A percentile compares a stretch with the other conserved stretches of the same genome.
Conservation (phyloP, 257 asterid genomes). For the Solanum tacnaense region DNA sequence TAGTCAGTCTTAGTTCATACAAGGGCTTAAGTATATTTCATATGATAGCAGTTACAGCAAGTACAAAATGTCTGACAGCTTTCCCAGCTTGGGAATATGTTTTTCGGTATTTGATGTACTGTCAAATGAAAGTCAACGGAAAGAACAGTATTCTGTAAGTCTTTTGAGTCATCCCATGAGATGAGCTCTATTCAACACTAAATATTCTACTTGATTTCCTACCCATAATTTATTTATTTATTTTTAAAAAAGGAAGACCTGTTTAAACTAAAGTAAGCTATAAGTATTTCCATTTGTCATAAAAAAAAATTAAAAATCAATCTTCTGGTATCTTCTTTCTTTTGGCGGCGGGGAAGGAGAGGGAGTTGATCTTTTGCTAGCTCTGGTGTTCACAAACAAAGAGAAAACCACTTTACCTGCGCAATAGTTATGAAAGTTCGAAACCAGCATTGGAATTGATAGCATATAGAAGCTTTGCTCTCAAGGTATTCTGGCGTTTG, state of each 20-base stretch:
- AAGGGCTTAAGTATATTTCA: neutral
- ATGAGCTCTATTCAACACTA: neutral
- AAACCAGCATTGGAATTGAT: slow-evolving; percentile 94
- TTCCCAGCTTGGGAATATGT: neutral
- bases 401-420: neutral
- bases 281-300: neutral
- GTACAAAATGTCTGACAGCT: neutral
- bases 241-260: neutral
- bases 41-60: neutral
- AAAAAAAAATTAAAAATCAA: neutral
- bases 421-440: slow-evolving; percentile 57
- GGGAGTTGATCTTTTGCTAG: neutral
- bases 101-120: neutral
- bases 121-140: neutral
- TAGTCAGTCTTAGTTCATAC: neutral
- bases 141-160: neutral
- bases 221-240: neutral
- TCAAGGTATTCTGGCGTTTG: slow-evolving; percentile 73
- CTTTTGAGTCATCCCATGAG: neutral
- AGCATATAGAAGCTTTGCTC: slow-evolving; percentile 83
- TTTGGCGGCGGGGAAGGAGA: neutral
- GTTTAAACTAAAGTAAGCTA: neutral
- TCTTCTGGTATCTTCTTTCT: neutral
- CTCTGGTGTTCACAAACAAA: neutral
- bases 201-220: neutral